Conservation (phyloP, 2,329 filamentous ascomycete species). For the Helminthosporium solani region DNA sequence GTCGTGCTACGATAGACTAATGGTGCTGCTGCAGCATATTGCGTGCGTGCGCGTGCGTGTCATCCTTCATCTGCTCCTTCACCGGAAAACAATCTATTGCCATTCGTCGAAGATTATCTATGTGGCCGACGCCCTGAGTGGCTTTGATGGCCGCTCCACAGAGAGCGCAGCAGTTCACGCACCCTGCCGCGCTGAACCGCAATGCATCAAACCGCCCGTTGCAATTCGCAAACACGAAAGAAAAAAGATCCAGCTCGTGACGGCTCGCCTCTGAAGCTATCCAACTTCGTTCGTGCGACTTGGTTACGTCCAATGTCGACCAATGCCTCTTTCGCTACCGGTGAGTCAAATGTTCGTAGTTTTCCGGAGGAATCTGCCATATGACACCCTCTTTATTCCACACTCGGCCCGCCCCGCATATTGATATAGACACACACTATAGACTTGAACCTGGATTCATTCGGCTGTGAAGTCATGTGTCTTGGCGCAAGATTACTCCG, state of each 20-base stretch:
- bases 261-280: neutral
- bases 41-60: slow-evolving; percentile 18
- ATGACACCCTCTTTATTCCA: slow-evolving; percentile 26
- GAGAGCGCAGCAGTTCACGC: slow-evolving; percentile 25
- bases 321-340: slow-evolving; percentile 2
- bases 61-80: slow-evolving; percentile 31
- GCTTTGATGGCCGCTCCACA: slow-evolving; percentile 5
- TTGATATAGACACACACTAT: neutral
- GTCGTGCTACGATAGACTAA: slow-evolving; percentile 11
- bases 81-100: slow-evolving; percentile 27
- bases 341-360: slow-evolving; percentile 21
- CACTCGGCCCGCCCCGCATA: slow-evolving; percentile 22
- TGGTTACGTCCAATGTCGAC: neutral
- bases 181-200: slow-evolving; percentile 27
- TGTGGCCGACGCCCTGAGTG: slow-evolving; percentile 3
- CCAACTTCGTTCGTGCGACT: neutral
- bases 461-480: slow-evolving; percentile 13
- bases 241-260: neutral
- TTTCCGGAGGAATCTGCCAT: slow-evolving; percentile 12
- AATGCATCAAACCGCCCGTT: too few relatives aligned
- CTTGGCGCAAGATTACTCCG: slow-evolving; percentile 20
- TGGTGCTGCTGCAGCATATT: slow-evolving; percentile 24
- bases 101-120: slow-evolving; percentile 24
- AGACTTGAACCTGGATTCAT: neutral
- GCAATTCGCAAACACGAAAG: neutral